Evolutionary conservation across 768 basidiomycete genomes (phyloP).

Genomic region (Exsudoporus frostii): DNA sequence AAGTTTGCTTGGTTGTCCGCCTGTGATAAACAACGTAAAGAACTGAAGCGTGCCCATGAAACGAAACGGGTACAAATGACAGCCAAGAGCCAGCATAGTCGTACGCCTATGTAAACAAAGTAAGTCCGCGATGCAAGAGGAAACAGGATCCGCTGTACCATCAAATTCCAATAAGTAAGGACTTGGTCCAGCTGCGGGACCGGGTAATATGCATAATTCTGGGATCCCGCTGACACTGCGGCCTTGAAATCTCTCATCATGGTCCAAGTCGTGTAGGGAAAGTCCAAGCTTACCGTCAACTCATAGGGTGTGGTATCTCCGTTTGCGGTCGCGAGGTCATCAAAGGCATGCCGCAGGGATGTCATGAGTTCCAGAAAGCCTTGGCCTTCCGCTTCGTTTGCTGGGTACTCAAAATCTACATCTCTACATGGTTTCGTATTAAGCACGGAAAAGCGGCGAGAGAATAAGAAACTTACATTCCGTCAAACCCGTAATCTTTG

Average conservation of each 20-base stretch:
- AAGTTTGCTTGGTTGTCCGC: constrained; percentile 63
- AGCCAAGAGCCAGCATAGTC: constrained; percentile 82
- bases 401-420: constrained; percentile 78
- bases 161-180: constrained; percentile 77
- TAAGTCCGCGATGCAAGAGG: background rate
- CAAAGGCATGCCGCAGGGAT: constrained; percentile 59
- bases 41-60: background rate
- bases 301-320: constrained; percentile 60
- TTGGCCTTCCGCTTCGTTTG: constrained; percentile 53
- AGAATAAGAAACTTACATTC: constrained; percentile 45
- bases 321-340: constrained; percentile 53
- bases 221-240: constrained; percentile 61
- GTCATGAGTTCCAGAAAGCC: constrained; percentile 66
- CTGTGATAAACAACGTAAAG: constrained; percentile 17
- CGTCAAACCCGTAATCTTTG: constrained; percentile 79
- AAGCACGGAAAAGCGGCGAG: background rate
- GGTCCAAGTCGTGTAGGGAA: background rate
- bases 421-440: constrained; percentile 42
- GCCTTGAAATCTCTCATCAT: constrained; percentile 30
- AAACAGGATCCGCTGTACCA: constrained; percentile 42
- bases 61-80: constrained; percentile 44
- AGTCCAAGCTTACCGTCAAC: constrained; percentile 39
- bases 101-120: constrained; percentile 46
- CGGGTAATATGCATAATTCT: constrained; percentile 55
- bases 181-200: constrained; percentile 63